Evolutionary conservation across 164 flowering plant genomes (phyloP).

Genomic region (Umbellularia californica): DNA sequence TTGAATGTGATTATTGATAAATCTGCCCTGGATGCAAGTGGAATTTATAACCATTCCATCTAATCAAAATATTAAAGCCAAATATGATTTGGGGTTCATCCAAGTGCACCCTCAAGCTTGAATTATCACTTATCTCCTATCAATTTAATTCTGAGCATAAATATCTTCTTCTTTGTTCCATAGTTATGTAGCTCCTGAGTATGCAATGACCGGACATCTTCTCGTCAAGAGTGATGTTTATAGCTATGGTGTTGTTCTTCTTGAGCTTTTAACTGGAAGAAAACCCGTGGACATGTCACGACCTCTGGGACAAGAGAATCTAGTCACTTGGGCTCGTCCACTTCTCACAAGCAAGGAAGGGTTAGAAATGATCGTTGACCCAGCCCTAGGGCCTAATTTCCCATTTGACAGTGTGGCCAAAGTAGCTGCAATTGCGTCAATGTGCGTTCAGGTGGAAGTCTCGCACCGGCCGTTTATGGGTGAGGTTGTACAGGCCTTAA

Average conservation of each 20-base stretch:
- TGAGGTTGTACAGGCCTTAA: slow-evolving; percentile 95
- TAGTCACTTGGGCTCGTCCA: slow-evolving; percentile 91
- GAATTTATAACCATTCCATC: neutral
- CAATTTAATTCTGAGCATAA: neutral
- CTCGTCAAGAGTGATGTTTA: slow-evolving; percentile 97
- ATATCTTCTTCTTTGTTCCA: neutral
- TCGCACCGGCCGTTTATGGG: slow-evolving; percentile 97
- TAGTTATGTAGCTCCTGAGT: slow-evolving; percentile 91
- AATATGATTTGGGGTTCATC: neutral
- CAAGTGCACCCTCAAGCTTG: neutral
- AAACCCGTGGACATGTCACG: slow-evolving; percentile 95
- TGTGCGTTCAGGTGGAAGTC: slow-evolving; percentile 98
- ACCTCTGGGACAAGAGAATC: slow-evolving; percentile 78
- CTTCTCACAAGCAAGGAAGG: slow-evolving; percentile 76
- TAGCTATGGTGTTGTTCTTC: slow-evolving; percentile 96
- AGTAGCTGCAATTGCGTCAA: slow-evolving; percentile 96
- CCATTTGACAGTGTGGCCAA: slow-evolving; percentile 70
- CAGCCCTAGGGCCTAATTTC: slow-evolving; percentile 48
- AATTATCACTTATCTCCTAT: neutral
- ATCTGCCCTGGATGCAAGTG: neutral
- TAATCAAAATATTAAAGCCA: neutral
- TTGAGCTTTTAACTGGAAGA: slow-evolving; percentile 85
- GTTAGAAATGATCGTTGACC: slow-evolving; percentile 54
- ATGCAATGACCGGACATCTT: slow-evolving; percentile 98
- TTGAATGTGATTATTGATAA: neutral